Conservation (phyloP, 164 flowering plant species). For the grape (Vitis vinifera) region DNA sequence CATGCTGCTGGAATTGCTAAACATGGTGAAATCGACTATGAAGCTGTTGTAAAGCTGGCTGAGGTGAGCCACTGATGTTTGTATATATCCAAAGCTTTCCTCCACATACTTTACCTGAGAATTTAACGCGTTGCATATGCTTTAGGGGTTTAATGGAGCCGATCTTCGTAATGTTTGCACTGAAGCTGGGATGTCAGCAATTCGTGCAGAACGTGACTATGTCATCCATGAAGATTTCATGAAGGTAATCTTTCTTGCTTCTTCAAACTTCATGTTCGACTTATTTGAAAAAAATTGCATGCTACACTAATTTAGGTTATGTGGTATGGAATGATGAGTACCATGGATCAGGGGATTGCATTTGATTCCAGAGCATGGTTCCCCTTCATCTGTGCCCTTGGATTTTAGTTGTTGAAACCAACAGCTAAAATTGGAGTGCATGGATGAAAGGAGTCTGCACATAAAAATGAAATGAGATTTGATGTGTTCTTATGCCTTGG, state of each 20-base stretch:
- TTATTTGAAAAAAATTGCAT: not conserved
- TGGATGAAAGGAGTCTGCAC: too few relatives aligned
- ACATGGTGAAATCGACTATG: slow-evolving; percentile 96
- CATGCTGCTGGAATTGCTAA: slow-evolving; percentile 96
- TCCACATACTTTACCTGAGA: not conserved
- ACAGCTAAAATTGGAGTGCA: too few relatives aligned
- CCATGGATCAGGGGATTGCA: too few relatives aligned
- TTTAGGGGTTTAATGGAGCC: slow-evolving; percentile 96
- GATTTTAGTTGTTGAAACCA: too few relatives aligned
- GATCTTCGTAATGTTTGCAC: slow-evolving; percentile 96
- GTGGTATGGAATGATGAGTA: too few relatives aligned
- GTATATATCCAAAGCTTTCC: not conserved
- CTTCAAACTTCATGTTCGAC: not conserved
- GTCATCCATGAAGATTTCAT: slow-evolving; percentile 98
- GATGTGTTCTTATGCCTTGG: too few relatives aligned
- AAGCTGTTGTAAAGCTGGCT: slow-evolving; percentile 93
- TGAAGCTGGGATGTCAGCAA: slow-evolving; percentile 98
- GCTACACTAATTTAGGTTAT: too few relatives aligned
- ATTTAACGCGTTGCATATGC: not conserved
- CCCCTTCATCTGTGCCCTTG: too few relatives aligned
- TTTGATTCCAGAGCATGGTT: too few relatives aligned
- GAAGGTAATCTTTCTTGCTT: slow-evolving; percentile 55
- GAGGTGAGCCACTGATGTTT: slow-evolving; percentile 51
- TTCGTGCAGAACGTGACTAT: slow-evolving; percentile 94
- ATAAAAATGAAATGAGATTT: too few relatives aligned